Evolutionary conservation across 2,329 filamentous ascomycete species (phyloP).

Genomic region (Venturia carpophila): DNA sequence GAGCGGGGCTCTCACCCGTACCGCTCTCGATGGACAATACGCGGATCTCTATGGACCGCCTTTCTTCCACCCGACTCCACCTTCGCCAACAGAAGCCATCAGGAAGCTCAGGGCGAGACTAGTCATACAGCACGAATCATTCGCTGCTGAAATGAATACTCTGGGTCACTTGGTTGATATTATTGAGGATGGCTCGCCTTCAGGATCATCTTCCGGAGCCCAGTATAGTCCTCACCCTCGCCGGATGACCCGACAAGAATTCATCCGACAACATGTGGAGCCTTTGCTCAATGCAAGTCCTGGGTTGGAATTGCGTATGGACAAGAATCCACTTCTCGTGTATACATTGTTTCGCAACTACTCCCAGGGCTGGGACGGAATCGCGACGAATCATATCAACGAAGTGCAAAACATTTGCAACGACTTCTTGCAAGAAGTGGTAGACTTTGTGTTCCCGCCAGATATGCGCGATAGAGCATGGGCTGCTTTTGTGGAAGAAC

Average conservation of each 20-base stretch:
- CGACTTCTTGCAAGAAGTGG: constrained; percentile 18
- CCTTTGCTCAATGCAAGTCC: constrained; percentile 17
- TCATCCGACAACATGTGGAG: constrained; percentile 17
- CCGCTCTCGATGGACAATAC: constrained; percentile 18
- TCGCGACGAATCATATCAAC: constrained; percentile 16
- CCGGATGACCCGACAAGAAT: constrained; percentile 14
- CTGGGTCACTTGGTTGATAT: constrained; percentile 16
- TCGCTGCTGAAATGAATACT: constrained; percentile 16
- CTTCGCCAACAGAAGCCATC: constrained; percentile 7
- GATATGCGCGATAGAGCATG: constrained; percentile 17
- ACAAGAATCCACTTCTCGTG: constrained; percentile 18
- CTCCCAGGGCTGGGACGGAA: constrained; percentile 17
- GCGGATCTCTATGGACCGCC: constrained; percentile 17
- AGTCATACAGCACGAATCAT: constrained; percentile 18
- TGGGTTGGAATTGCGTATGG: constrained; percentile 17
- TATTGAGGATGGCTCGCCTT: constrained; percentile 4
- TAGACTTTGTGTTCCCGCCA: constrained; percentile 15
- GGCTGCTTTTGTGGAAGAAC: constrained; percentile 18
- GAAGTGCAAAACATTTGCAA: constrained; percentile 17
- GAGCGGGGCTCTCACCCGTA: constrained; percentile 15
- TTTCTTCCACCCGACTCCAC: constrained; percentile 16
- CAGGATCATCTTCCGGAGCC: not conserved
- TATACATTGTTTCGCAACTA: constrained; percentile 18
- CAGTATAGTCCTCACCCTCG: constrained; percentile 7
- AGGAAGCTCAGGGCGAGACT: constrained; percentile 17